Evolutionary conservation across 2,329 filamentous ascomycete genomes (phyloP).

Genomic region (Pleoardoris graminearum): DNA sequence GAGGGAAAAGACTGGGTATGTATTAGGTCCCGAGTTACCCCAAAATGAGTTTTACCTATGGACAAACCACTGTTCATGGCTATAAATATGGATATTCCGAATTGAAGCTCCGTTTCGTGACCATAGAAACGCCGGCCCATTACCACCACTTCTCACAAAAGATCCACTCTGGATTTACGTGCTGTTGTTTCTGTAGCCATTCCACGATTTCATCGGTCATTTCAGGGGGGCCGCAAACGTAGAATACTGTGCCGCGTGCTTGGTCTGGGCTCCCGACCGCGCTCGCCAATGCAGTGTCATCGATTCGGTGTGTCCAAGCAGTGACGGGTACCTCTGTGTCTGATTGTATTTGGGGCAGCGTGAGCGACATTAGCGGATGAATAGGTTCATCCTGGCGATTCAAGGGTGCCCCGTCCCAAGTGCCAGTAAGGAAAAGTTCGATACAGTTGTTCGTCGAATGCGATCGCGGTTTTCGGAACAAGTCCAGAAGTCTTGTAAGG

Average conservation of each 20-base stretch:
- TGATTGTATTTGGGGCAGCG: slow-evolving; percentile 32
- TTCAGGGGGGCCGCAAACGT: slow-evolving; percentile 53
- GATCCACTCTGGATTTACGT: slow-evolving; percentile 46
- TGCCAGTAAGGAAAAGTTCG: slow-evolving; percentile 44
- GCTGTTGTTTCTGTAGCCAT: slow-evolving; percentile 43
- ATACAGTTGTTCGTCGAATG: slow-evolving; percentile 35
- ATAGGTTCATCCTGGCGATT: slow-evolving; percentile 32
- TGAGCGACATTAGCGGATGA: slow-evolving; percentile 39
- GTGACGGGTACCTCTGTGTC: slow-evolving; percentile 35
- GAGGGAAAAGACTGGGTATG: neutral
- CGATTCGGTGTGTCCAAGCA: slow-evolving; percentile 41
- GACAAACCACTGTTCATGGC: neutral
- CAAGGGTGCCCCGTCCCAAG: slow-evolving; percentile 32
- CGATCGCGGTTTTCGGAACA: slow-evolving; percentile 35
- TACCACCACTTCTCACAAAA: slow-evolving; percentile 59
- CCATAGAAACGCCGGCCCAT: neutral
- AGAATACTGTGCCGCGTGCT: slow-evolving; percentile 47
- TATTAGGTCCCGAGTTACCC: neutral
- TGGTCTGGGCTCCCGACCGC: slow-evolving; percentile 45
- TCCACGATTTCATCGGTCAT: slow-evolving; percentile 55
- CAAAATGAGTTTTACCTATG: neutral
- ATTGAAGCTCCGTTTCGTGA: no score
- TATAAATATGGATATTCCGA: neutral
- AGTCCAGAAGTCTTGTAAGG: slow-evolving; percentile 37
- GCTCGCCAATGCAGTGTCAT: slow-evolving; percentile 44